Evolutionary conservation across 768 basidiomycete genomes (phyloP).

Genomic region (Hericium erinaceus): DNA sequence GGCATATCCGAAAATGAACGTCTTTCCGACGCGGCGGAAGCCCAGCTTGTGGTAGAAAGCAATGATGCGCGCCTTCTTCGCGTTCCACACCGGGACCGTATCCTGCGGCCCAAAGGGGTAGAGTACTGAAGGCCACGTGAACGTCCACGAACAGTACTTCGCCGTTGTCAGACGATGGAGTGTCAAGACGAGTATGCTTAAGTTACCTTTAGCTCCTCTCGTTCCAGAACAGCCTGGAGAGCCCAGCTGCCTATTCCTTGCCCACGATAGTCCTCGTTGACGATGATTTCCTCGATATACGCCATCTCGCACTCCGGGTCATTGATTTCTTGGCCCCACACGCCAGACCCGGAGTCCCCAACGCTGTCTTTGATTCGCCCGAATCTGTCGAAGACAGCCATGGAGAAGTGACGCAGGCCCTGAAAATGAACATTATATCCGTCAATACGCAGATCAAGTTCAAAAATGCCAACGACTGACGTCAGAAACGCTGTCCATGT

Average conservation of each 20-base stretch:
- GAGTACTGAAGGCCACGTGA: too few species aligned
- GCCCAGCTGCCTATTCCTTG: not conserved
- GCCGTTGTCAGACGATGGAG: too few species aligned
- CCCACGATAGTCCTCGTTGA: not conserved
- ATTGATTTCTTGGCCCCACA: not conserved
- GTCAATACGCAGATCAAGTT: not conserved
- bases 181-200: too few species aligned
- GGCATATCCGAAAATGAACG: not conserved
- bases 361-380: not conserved
- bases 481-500: not conserved
- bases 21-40: not conserved
- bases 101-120: too few species aligned
- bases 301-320: not conserved
- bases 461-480: not conserved
- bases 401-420: not conserved
- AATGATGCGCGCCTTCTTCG: not conserved
- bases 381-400: not conserved
- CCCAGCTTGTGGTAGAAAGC: not conserved
- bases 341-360: not conserved
- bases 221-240: not conserved
- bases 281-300: not conserved
- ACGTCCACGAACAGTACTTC: too few species aligned
- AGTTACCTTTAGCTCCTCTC: not conserved
- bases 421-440: not conserved
- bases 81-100: not conserved